Evolutionary conservation across 257 asterid genomes (phyloP), one percentile per base, ranked within the genome.

Genomic region (Solanum piurae): DNA sequence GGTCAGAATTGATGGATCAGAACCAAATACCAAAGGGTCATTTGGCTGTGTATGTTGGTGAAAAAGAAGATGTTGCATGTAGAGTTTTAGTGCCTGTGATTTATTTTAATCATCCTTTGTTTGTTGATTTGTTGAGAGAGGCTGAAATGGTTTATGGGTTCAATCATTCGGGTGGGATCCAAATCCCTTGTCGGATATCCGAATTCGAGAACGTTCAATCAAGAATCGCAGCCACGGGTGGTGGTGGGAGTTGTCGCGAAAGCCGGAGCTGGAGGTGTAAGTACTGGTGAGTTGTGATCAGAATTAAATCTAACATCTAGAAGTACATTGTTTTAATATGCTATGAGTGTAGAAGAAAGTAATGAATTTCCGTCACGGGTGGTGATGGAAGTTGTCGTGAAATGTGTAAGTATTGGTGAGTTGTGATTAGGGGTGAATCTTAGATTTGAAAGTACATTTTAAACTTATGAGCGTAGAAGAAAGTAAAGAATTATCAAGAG

Each of bases 31-130:
- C 97, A 2, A 91, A 91, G 49, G 98, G 98, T 16, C 94, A 93
- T 86, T 86, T 93, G 86, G 98, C 94, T 38, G 96, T 95, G 85
- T 94, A 94, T 91, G 94, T 95, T 52, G 96, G 93, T 34, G 93
- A 89, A 21, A 84, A 88, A 62, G 76, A 91, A 52, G 95, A 89
- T 6, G 93, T 89, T 88, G 58, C 92, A 42, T 93, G 89, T 77
- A 91, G 97, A 29, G 93, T 94, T 27, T 36, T 95, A 52, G 97
- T 95, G 86, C 97, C 98, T 20, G 94, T 95, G 40, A 86, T 93
- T 2, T 92, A 93, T 60, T 92, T 93, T 7, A 95, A 95, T 60
- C 98, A 95, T 12, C 97, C 97, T 1, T 74, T 94, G 86, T 95
- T 95, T 90, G 90, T 89, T 33, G 93, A 92, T 68, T 85, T 95